A percentile compares a stretch with the other conserved stretches of the same genome.
Evolutionary conservation across 305 asterid species (phyloP).

Genomic region (Fraxinus sp.): DNA sequence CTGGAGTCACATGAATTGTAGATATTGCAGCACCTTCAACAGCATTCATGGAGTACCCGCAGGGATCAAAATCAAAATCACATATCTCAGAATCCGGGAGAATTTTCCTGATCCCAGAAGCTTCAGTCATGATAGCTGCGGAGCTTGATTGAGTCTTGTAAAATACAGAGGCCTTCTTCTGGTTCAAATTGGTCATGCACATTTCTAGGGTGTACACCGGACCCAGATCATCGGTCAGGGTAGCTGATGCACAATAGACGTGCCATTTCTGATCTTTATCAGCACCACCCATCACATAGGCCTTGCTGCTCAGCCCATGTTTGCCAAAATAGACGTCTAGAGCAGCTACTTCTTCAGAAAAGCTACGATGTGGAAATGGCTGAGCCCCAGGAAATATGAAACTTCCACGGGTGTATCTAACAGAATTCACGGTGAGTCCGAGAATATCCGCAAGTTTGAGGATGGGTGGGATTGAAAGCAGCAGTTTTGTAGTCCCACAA

Average conservation of each 20-base stretch:
- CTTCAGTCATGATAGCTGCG: conserved; percentile 60
- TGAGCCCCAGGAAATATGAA: conserved; percentile 82
- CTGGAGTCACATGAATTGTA: conserved; percentile 83
- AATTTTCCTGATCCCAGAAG: conserved; percentile 69
- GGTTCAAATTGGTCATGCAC: conserved; percentile 89
- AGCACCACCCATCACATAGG: conserved; percentile 59
- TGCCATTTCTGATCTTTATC: conserved; percentile 75
- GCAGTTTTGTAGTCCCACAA: conserved; percentile 83
- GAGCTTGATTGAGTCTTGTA: conserved; percentile 63
- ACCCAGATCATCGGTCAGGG: conserved; percentile 19
- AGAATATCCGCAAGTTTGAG: conserved; percentile 51
- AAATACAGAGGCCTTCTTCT: conserved; percentile 66
- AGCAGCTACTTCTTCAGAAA: conserved; percentile 65
- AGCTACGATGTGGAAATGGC: conserved; percentile 71
- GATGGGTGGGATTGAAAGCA: conserved; percentile 71
- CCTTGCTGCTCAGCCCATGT: conserved; percentile 58
- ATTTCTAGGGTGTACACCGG: conserved; percentile 72
- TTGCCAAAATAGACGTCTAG: conserved; percentile 56
- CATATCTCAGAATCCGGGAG: conserved; percentile 70
- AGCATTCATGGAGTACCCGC: conserved; percentile 94
- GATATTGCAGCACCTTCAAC: conserved; percentile 71
- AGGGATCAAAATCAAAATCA: conserved; percentile 83
- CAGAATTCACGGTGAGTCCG: conserved; percentile 49
- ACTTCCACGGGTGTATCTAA: conserved; percentile 69
- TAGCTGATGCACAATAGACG: conserved; percentile 61